phyloP scores from a whole-genome alignment of 768 basidiomycete genomes.

The Lactifluus piperatus region DNA sequence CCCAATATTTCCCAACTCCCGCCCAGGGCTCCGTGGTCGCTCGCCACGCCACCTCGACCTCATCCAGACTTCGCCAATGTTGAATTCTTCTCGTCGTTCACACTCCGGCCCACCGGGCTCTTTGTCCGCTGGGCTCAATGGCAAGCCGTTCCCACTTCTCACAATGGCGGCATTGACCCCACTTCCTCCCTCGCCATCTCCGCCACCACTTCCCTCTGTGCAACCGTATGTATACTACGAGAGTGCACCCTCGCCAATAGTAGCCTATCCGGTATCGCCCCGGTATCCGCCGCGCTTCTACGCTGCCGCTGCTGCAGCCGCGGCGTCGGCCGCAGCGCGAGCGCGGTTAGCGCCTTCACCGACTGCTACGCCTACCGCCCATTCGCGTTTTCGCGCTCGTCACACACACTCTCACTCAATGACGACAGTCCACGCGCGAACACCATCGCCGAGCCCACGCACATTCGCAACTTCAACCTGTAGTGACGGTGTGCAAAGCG shows the following conservation, averaged over 20 bases:
- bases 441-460: slow-evolving; percentile 29
- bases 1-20: background rate
- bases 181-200: slow-evolving; percentile 15
- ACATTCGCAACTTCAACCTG: slow-evolving; percentile 5
- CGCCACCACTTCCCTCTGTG: background rate
- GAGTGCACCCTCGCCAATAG: slow-evolving; percentile 12
- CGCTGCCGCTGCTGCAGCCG: slow-evolving; percentile 9
- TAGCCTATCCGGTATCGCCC: slow-evolving; percentile 8
- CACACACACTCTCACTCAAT: slow-evolving; percentile 43
- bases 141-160: slow-evolving; percentile 6
- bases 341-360: slow-evolving; percentile 14
- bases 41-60: slow-evolving; percentile 14
- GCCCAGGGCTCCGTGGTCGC: background rate
- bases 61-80: slow-evolving; percentile 22
- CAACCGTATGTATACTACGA: slow-evolving; percentile 21
- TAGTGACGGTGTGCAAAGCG: slow-evolving; percentile 1
- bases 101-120: slow-evolving; percentile 27
- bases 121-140: slow-evolving; percentile 7
- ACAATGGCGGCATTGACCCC: slow-evolving; percentile 17
- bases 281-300: slow-evolving; percentile 15
- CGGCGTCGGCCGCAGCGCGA: slow-evolving; percentile 8
- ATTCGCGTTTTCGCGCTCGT: slow-evolving; percentile 23
- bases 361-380: slow-evolving; percentile 14
- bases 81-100: slow-evolving; percentile 29
- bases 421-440: slow-evolving; percentile 40